phyloP scores from a whole-genome alignment of 2,329 filamentous ascomycete species.

The Didymellaceae sp. region DNA sequence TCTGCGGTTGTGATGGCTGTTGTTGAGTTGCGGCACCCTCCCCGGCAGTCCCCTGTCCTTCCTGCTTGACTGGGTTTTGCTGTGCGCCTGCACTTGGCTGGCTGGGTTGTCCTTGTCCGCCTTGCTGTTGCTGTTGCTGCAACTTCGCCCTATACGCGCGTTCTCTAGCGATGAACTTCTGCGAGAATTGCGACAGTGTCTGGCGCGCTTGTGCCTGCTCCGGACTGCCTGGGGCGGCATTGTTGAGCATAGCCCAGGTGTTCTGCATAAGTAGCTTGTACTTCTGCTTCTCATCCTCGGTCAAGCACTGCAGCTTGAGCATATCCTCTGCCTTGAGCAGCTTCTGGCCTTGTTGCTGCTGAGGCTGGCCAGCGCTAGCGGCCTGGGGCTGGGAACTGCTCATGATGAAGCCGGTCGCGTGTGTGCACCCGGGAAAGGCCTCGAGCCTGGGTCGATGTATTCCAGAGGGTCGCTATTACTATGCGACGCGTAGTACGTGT shows the following conservation, averaged over 20 bases:
- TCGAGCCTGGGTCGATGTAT: slow-evolving; percentile 1
- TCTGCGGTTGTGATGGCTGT: slow-evolving; percentile 16
- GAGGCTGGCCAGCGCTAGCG: slow-evolving; percentile 25
- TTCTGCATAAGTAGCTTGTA: slow-evolving; percentile 61
- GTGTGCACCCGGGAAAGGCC: slow-evolving; percentile 7
- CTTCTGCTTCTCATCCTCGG: slow-evolving; percentile 61
- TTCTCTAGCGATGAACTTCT: slow-evolving; percentile 58
- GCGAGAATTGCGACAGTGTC: slow-evolving; percentile 59
- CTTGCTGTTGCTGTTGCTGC: slow-evolving; percentile 32
- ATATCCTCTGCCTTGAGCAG: slow-evolving; percentile 46
- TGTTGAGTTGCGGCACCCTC: slow-evolving; percentile 11
- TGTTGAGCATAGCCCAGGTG: slow-evolving; percentile 62
- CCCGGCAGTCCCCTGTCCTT: slow-evolving; percentile 15
- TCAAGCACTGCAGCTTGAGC: slow-evolving; percentile 50
- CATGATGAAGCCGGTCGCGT: slow-evolving; percentile 32
- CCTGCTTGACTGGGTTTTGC: slow-evolving; percentile 35
- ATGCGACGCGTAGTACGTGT: slow-evolving; percentile 3
- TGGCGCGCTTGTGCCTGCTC: slow-evolving; percentile 59
- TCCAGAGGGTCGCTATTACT: neutral
- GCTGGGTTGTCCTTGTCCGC: slow-evolving; percentile 30
- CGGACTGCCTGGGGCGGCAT: slow-evolving; percentile 54
- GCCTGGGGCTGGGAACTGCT: slow-evolving; percentile 44
- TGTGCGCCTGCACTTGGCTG: slow-evolving; percentile 30
- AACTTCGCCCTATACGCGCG: slow-evolving; percentile 50
- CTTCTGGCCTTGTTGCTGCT: slow-evolving; percentile 22